Evolutionary conservation across 164 flowering plant genomes (phyloP), one percentile per base, ranked within the genome.

Genomic region (Vitis labrusca): DNA sequence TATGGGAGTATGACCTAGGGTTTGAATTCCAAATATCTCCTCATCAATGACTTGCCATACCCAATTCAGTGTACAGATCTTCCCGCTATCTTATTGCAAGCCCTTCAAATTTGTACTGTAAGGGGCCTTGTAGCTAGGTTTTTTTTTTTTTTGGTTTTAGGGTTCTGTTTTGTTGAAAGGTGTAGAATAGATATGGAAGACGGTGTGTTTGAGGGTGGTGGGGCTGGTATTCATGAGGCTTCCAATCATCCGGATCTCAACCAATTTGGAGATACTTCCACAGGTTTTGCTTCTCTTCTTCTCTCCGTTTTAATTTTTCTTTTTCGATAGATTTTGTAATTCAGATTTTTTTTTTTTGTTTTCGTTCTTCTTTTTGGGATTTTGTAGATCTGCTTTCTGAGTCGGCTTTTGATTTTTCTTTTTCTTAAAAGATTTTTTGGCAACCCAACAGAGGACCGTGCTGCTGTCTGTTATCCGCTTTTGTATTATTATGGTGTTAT

Each of bases 191-290:
- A 62, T 9, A 78, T 78, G 84, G 84, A 78, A 37, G 44, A 37
- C 7, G 7, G 44, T 61, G 80, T 70, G 57, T 73, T 77, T 29
- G 79, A 70, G 61, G 79, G 77, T 77, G 81, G 6, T 37, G 44
- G 78, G 61, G 61, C 63, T 71, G 57, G 68, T 58, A 37, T 67
- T 17, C 59, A 70, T 59, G 75, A 65, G 60, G 59, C 48, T 64
- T 74, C 79, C 61, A 64, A 62, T 55, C 48, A 71, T 2, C 68
- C 49, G 68, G 68, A 73, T 76, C 71, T 73, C 47, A 72, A 67
- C 65, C 77, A 72, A 50, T 58, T 63, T 8, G 75, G 66, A 27
- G 59, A 67, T 8, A 60, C 50, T 64, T 63, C 75, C 16, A 47
- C 80, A 61, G 80, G 80, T 77, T 60, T 37, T 37, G 71, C 11